phyloP scores from a whole-genome alignment of 139 green algal genomes.

The Picocystis salinarum region DNA sequence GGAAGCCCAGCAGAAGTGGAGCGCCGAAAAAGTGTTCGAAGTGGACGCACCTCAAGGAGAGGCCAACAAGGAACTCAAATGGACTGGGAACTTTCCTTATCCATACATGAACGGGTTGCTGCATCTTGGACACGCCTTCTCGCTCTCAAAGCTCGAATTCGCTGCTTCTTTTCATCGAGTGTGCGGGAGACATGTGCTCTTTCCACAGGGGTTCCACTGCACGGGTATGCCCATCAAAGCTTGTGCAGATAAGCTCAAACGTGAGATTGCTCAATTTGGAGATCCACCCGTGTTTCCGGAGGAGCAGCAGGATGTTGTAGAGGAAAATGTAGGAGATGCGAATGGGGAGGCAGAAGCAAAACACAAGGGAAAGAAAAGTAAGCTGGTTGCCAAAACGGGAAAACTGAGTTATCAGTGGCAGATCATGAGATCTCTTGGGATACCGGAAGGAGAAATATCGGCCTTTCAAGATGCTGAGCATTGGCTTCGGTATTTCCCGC shows the following conservation, averaged over 20 bases:
- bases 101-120: constrained; percentile 99
- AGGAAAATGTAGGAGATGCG: constrained; percentile 11
- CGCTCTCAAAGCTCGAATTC: constrained; percentile 92
- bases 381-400: constrained; percentile 34
- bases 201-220: constrained; percentile 94
- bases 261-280: constrained; percentile 68
- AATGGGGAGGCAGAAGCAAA: constrained; percentile 38
- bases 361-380: constrained; percentile 85
- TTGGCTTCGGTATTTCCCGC: constrained; percentile 92
- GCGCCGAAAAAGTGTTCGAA: constrained; percentile 61
- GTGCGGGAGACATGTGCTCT: constrained; percentile 72
- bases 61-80: constrained; percentile 45
- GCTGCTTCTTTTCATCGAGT: constrained; percentile 82
- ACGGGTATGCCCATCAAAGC: constrained; percentile 99
- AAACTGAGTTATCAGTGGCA: constrained; percentile 64
- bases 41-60: constrained; percentile 38
- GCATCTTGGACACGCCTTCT: constrained; percentile 95
- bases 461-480: constrained; percentile 56
- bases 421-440: constrained; percentile 72
- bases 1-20: constrained; percentile 58
- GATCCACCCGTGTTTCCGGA: constrained; percentile 61
- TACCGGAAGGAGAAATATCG: constrained; percentile 69
- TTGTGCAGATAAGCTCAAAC: constrained; percentile 51
- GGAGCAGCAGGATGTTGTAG: neutral
- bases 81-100: constrained; percentile 97